phyloP scores from a whole-genome alignment of 495 filamentous ascomycete species.

The Aspergillus biplanus region DNA sequence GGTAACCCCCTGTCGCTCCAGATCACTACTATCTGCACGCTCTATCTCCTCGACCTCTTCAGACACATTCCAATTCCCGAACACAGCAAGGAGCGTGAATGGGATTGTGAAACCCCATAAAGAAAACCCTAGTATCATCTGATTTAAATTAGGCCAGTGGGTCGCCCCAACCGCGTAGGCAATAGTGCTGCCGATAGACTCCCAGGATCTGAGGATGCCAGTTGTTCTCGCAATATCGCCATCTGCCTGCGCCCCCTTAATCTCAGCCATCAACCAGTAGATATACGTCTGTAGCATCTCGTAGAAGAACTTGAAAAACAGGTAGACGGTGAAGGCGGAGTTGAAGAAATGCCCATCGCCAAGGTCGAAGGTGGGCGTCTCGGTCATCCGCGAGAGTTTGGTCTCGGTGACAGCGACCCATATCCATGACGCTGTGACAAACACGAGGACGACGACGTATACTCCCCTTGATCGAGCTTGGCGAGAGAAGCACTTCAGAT shows the following conservation, averaged over 20 bases:
- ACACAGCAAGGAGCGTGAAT: conserved; percentile 10
- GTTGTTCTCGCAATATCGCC: conserved; percentile 44
- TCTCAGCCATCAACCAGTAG: conserved; percentile 18
- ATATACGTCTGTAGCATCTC: conserved; percentile 36
- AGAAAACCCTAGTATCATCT: conserved; percentile 13
- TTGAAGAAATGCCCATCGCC: conserved; percentile 15
- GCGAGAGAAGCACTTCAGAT: conserved; percentile 9
- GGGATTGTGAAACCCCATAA: conserved; percentile 16
- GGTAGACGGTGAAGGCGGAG: conserved; percentile 9
- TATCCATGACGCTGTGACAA: conserved; percentile 13
- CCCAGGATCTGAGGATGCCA: conserved; percentile 51
- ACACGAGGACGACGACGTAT: conserved; percentile 12
- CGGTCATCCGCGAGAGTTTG: conserved; percentile 11
- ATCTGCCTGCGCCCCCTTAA: conserved; percentile 15
- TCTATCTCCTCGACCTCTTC: background rate
- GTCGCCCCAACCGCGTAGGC: conserved; percentile 54
- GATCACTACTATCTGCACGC: background rate
- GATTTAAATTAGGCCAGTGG: conserved; percentile 16
- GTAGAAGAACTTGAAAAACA: conserved; percentile 39
- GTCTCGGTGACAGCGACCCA: conserved; percentile 10
- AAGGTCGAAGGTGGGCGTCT: conserved; percentile 11
- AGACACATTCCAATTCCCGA: conserved; percentile 10
- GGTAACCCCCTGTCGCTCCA: conserved; percentile 9
- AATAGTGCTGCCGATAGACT: conserved; percentile 53
- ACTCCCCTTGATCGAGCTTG: conserved; percentile 6